A percentile compares a stretch with the other conserved stretches of the same genome.
Conservation (phyloP, 495 filamentous ascomycete genomes). For the Trichoderma virens region DNA sequence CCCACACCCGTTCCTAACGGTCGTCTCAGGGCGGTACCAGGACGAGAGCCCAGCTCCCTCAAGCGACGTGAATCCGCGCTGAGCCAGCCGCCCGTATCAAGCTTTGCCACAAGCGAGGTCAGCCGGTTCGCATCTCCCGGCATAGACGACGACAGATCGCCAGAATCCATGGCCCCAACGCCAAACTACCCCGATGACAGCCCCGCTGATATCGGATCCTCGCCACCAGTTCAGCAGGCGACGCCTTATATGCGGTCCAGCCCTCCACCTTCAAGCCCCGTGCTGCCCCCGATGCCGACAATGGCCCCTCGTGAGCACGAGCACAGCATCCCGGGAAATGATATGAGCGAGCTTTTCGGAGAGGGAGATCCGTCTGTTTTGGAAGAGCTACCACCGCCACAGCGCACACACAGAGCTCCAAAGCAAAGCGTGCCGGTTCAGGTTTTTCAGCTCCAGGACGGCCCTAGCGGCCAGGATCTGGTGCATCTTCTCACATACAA, state of each 20-base stretch:
- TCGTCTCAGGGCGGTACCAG: constrained; percentile 12
- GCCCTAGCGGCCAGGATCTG: constrained; percentile 15
- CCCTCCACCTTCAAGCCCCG: constrained; percentile 62
- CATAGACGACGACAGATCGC: constrained; percentile 32
- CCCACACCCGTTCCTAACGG: constrained; percentile 68
- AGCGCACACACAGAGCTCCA: constrained; percentile 15
- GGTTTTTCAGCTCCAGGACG: constrained; percentile 14
- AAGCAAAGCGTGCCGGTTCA: constrained; percentile 8
- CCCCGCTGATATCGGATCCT: constrained; percentile 63
- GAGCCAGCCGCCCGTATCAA: constrained; percentile 3
- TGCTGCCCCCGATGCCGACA: constrained; percentile 55
- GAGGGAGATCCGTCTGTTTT: constrained; percentile 26
- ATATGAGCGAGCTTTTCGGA: constrained; percentile 50
- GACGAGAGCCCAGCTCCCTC: constrained; percentile 7
- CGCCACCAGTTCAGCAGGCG: constrained; percentile 61
- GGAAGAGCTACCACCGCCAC: constrained; percentile 16
- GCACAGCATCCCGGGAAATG: constrained; percentile 75
- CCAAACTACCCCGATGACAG: constrained; percentile 38
- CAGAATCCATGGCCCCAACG: constrained; percentile 4
- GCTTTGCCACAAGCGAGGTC: background rate
- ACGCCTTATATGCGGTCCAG: constrained; percentile 38
- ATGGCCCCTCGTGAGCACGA: constrained; percentile 58
- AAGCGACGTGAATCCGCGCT: constrained; percentile 5
- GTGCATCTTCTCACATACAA: constrained; percentile 2
- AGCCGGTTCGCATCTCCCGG: constrained; percentile 43